Percentiles rank a stretch among this genome's conserved stretches.
These are phyloP conservation scores for Talaromyces sp. DNA, from an alignment of 2,329 filamentous ascomycete species.

Conservation along the genomic window DNA sequence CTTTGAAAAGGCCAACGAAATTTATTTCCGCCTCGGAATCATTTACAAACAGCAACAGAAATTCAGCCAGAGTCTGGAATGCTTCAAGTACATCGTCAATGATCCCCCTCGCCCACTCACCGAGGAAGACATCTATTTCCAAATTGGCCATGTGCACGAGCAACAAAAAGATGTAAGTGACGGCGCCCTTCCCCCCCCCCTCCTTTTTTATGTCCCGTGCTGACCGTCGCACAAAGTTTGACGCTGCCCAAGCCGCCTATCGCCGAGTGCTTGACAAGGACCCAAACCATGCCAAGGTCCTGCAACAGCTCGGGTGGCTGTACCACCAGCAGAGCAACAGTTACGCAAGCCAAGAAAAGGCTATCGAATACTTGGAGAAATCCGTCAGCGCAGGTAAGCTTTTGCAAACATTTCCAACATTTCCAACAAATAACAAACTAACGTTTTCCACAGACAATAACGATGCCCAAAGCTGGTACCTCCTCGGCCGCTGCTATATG, in stretches of 20 bases:
- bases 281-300: slow-evolving; percentile 93
- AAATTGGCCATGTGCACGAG: slow-evolving; percentile 97
- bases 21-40: slow-evolving; percentile 97
- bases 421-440: neutral
- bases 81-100: slow-evolving; percentile 96
- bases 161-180: slow-evolving; percentile 92
- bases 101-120: slow-evolving; percentile 89
- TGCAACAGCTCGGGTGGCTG: slow-evolving; percentile 96
- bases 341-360: slow-evolving; percentile 88
- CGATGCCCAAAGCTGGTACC: slow-evolving; percentile 97
- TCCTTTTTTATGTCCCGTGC: slow-evolving; percentile 15
- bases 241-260: slow-evolving; percentile 88
- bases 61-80: slow-evolving; percentile 89
- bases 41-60: slow-evolving; percentile 99
- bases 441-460: slow-evolving; percentile 63
- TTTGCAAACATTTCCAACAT: neutral
- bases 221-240: slow-evolving; percentile 61
- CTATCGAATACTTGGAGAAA: slow-evolving; percentile 95
- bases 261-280: slow-evolving; percentile 89
- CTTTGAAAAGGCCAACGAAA: slow-evolving; percentile 98
- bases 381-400: slow-evolving; percentile 82
- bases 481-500: slow-evolving; percentile 98
- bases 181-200: neutral
- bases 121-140: slow-evolving; percentile 99
- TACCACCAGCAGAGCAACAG: slow-evolving; percentile 93